Evolutionary conservation across 2,329 filamentous ascomycete species (phyloP).

Genomic region (Colletotrichum somersetense): DNA sequence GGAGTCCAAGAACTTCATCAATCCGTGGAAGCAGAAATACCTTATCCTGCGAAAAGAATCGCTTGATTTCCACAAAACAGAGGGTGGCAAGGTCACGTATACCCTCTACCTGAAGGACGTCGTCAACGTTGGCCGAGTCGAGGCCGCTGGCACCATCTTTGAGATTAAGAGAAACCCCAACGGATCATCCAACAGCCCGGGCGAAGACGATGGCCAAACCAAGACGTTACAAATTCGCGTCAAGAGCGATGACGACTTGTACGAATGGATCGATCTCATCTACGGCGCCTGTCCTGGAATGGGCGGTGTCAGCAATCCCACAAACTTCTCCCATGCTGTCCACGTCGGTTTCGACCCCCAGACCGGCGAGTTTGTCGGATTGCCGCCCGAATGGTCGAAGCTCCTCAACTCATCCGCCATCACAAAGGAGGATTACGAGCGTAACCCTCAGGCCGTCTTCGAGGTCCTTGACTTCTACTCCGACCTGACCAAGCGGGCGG

Average conservation of each 20-base stretch:
- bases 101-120: slow-evolving; percentile 89
- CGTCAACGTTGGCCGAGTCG: slow-evolving; percentile 89
- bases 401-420: slow-evolving; percentile 95
- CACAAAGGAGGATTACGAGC: slow-evolving; percentile 98
- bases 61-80: slow-evolving; percentile 93
- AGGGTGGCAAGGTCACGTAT: slow-evolving; percentile 88
- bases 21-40: slow-evolving; percentile 90
- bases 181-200: slow-evolving; percentile 76
- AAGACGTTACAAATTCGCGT: slow-evolving; percentile 92
- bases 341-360: slow-evolving; percentile 98
- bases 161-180: slow-evolving; percentile 86
- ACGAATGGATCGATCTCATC: slow-evolving; percentile 99
- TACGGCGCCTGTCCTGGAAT: slow-evolving; percentile 97
- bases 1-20: slow-evolving; percentile 89
- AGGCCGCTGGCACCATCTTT: slow-evolving; percentile 91
- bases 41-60: slow-evolving; percentile 92
- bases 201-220: slow-evolving; percentile 83
- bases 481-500: slow-evolving; percentile 81
- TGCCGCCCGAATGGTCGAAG: slow-evolving; percentile 97
- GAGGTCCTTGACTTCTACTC: slow-evolving; percentile 90
- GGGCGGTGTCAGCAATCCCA: slow-evolving; percentile 98
- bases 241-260: slow-evolving; percentile 95
- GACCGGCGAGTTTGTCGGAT: slow-evolving; percentile 92
- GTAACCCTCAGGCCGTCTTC: slow-evolving; percentile 88
- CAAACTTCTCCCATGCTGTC: slow-evolving; percentile 96